Evolutionary conservation across 2,329 filamentous ascomycete genomes (phyloP), one percentile per base, ranked within the genome.

Genomic region (Phialocephala subalpina): DNA sequence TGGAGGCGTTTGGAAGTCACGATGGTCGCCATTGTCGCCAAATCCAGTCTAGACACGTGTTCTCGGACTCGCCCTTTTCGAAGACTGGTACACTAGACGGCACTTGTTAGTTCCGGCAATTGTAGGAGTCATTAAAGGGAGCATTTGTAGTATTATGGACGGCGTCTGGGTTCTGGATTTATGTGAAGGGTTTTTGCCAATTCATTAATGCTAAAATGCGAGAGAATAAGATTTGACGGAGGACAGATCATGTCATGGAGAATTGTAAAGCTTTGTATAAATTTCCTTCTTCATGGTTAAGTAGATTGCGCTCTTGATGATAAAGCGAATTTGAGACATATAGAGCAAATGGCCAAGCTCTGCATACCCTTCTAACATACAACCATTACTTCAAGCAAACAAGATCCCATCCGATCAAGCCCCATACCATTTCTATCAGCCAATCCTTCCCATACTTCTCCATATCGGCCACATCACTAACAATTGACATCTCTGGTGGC

Each of bases 321-420:
- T 5, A 2, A 49, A 49, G 45, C 45, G 25, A 22, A 25, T 49
- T 3, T 12, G 2, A 49, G 3, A 27, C 38, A 42, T 6, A 42
- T 42, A 22, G 2, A 49, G n/a, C 45, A 49, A 22, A 49, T 49
- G 20, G 14, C 38, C 38, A 33, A 33, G 29, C 18, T 42, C 18
- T 22, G 8, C 4, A 20, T 25, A 22, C 5, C 9, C 27, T 33
- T 18, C 49, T 11, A 53, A 5, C 12, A 16, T 16, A 53, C 18
- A 33, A 33, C 29, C 25, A 29, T 53, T 22, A 53, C 11, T 53
- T 53, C 14, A 25, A 53, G 49, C 49, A 53, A 33, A 53, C 25
- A 52, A 65, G 47, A 60, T 68, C 66, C 66, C 68, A 68, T 22
- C 68, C 68, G 35, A 70, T 57, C 29, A 70, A 52, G 6, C 58